phyloP scores from a whole-genome alignment of 768 basidiomycete species.

The Lactifluus echinatus region DNA sequence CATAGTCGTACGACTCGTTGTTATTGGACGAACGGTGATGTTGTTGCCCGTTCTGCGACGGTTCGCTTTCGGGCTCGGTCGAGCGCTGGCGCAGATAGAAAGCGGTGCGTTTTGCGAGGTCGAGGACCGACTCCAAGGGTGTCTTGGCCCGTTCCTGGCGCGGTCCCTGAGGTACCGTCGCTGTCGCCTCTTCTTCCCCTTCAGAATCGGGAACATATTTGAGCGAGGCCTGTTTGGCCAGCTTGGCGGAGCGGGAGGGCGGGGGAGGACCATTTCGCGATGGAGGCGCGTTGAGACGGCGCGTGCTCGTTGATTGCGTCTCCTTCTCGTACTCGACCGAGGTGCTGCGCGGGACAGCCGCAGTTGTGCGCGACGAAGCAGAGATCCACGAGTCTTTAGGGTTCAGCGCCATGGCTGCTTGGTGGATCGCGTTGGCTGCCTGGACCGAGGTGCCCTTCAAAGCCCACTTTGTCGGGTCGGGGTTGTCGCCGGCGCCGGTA shows the following conservation, averaged over 20 bases:
- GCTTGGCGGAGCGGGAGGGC: constrained; percentile 30
- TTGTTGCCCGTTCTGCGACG: constrained; percentile 17
- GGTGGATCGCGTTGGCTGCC: constrained; percentile 72
- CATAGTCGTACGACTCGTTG: constrained; percentile 57
- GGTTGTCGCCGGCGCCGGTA: constrained; percentile 31
- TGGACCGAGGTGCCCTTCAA: constrained; percentile 83
- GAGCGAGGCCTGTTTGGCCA: constrained; percentile 47
- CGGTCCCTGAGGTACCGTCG: constrained; percentile 37
- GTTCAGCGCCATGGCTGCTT: constrained; percentile 49
- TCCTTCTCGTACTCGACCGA: constrained; percentile 75
- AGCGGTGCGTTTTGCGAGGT: constrained; percentile 48
- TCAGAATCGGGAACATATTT: constrained; percentile 63
- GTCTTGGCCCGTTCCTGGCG: constrained; percentile 49
- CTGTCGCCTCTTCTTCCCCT: constrained; percentile 24
- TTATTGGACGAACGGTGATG: too few species aligned
- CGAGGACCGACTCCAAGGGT: constrained; percentile 54
- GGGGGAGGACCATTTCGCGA: constrained; percentile 34
- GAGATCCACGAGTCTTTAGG: constrained; percentile 63
- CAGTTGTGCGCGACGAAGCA: constrained; percentile 37
- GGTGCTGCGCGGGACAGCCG: constrained; percentile 56
- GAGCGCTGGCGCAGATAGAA: constrained; percentile 61
- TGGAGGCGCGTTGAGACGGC: constrained; percentile 54
- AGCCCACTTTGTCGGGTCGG: constrained; percentile 58
- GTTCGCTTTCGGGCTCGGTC: constrained; percentile 38
- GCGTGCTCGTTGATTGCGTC: constrained; percentile 42